These are phyloP conservation scores for Metarhizium rileyi DNA, from an alignment of 2,329 filamentous ascomycete species.

Conservation along the genomic window DNA sequence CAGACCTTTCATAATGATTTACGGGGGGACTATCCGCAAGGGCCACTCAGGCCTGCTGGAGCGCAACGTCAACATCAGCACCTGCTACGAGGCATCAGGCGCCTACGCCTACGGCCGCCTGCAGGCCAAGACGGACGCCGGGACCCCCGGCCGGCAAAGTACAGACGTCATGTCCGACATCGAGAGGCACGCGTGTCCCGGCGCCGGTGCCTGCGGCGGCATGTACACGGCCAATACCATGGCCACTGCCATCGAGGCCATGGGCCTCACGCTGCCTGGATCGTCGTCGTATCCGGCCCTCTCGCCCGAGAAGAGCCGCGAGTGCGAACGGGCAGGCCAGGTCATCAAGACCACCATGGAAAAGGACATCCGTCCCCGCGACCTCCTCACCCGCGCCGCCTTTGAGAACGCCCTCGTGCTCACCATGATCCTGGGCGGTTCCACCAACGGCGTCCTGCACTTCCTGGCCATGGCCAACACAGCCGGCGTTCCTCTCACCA, in stretches of 20 bases:
- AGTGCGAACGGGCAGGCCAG: constrained; percentile 72
- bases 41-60: constrained; percentile 72
- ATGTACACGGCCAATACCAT: constrained; percentile 94
- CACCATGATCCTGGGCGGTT: constrained; percentile 86
- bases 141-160: constrained; percentile 54
- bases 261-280: constrained; percentile 76
- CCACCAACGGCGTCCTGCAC: constrained; percentile 81
- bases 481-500: constrained; percentile 63
- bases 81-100: constrained; percentile 80
- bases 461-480: constrained; percentile 85
- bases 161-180: constrained; percentile 79
- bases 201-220: constrained; percentile 59
- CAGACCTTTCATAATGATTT: constrained; percentile 88
- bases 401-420: constrained; percentile 86
- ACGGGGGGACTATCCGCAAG: constrained; percentile 82
- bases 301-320: constrained; percentile 74
- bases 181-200: constrained; percentile 61
- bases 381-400: constrained; percentile 67
- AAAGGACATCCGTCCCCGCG: constrained; percentile 68
- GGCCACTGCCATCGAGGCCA: constrained; percentile 79
- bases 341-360: constrained; percentile 74
- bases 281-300: constrained; percentile 76
- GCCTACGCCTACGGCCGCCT: constrained; percentile 72
- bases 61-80: constrained; percentile 77
- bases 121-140: constrained; percentile 55